These are phyloP conservation scores for Podosphaera fusca DNA, from an alignment of 2,329 filamentous ascomycete species.

Conservation along the genomic window DNA sequence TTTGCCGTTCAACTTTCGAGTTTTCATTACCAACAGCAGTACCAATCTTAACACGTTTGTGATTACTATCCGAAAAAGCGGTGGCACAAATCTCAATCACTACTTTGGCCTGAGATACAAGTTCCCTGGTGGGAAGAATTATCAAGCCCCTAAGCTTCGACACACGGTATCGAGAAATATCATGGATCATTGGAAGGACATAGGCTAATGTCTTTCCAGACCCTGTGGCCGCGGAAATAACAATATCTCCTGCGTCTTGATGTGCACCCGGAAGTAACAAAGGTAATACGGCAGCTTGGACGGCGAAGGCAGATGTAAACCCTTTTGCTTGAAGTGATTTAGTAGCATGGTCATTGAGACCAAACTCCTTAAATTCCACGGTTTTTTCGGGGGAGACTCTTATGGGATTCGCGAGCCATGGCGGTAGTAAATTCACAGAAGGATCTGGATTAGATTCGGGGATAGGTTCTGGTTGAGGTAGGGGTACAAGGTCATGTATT, in stretches of 20 bases:
- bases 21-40: slow-evolving; percentile 64
- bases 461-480: slow-evolving; percentile 53
- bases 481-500: slow-evolving; percentile 51
- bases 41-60: slow-evolving; percentile 54
- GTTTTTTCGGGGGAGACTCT: slow-evolving; percentile 37
- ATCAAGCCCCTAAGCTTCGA: slow-evolving; percentile 57
- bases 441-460: slow-evolving; percentile 33
- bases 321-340: slow-evolving; percentile 42
- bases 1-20: slow-evolving; percentile 39
- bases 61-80: slow-evolving; percentile 28
- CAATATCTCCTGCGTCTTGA: slow-evolving; percentile 48
- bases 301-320: slow-evolving; percentile 49
- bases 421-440: slow-evolving; percentile 55
- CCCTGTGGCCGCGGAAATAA: slow-evolving; percentile 80
- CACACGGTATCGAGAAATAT: slow-evolving; percentile 38
- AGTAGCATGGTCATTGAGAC: slow-evolving; percentile 35
- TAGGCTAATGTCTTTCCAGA: slow-evolving; percentile 93
- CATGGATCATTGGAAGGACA: slow-evolving; percentile 61
- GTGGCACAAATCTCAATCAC: slow-evolving; percentile 51
- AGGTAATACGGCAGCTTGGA: slow-evolving; percentile 62
- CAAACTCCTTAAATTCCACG: slow-evolving; percentile 38
- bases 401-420: slow-evolving; percentile 61
- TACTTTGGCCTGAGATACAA: slow-evolving; percentile 68
- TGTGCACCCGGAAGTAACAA: slow-evolving; percentile 45
- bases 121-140: slow-evolving; percentile 72